Evolutionary conservation across 768 basidiomycete genomes (phyloP), one percentile per base, ranked within the genome.

Genomic region (Suillus brevipes): DNA sequence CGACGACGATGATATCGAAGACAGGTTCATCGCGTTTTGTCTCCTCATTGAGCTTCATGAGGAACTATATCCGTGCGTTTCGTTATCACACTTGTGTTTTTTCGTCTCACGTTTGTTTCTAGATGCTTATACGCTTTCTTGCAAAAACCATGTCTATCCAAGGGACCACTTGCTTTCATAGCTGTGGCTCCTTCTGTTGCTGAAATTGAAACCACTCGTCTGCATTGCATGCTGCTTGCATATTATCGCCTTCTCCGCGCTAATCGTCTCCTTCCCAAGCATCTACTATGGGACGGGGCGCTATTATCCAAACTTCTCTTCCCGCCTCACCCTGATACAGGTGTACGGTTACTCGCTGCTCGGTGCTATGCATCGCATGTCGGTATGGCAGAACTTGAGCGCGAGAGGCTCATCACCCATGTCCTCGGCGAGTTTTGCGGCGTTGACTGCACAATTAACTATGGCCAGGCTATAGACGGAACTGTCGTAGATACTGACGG

Each of bases 241-340:
- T 93, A 95, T 71, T 91, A 91, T 72, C 89, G 95, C 45, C 83
- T 97, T 58, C 80, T 95, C 20, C 82, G 84, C 72, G 87, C 87
- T 28, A 94, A 92, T 73, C 87, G 87, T 18, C 79, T 86, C 66
- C 82, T 95, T 23, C 89, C 93, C 3, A 65, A 72, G 18, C 77
- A 84, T 18, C 77, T 88, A n/a, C 70, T 77, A 40, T 97, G 95
- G 94, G 74, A 85, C 3, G 61, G 78, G 16, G 71, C 77, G 1
- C 75, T 79, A 6, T 74, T 89, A 12, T 80, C 81, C 36, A 61
- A 66, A 20, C 74, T 88, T 4, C 77, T 87, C 53, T 74, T 71
- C 57, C 78, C 83, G 0, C 78, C 87, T 28, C 83, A 88, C 67
- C 84, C 87, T 13, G 89, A 95, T 70, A 71, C 78, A 49, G 91